Evolutionary conservation across 441 rosid genomes (phyloP), one percentile per base, ranked within the genome.

Genomic region (Gossypium laxum): DNA sequence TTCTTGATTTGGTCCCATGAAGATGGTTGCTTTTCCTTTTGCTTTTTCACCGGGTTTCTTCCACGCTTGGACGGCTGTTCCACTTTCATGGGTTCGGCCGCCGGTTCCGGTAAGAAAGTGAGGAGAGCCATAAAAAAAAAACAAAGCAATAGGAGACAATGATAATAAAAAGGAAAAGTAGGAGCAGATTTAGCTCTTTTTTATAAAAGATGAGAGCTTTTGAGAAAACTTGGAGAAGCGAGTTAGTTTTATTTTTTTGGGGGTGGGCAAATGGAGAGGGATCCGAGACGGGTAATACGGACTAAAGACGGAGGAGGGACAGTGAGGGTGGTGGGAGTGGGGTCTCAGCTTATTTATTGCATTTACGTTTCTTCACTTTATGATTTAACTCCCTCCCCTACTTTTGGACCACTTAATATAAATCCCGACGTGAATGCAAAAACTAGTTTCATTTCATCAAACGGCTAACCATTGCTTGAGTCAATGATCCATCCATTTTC

Each of bases 1-100:
- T 89, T 91, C 86, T 91, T 93, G 87, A 93, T 73, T 78, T 93
- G 98, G 89, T 89, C 90, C 98, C 98, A 93, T 62, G 98, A 91
- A 32, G 97, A 91, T 4, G 89, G 79, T 10, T 77, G 78, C 67
- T 81, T 87, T 21, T 77, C 75, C 48, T 81, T 84, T 61, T 74
- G 79, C 48, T 82, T 84, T 47, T 78, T 77, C 10, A 57, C 38
- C 7, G 74, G 81, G 1, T 80, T 45, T 38, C 43, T 71, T 70
- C 63, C 4, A n/a, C 64, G 8, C 68, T 68, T 75, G 59, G 77
- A 1, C 47, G 57, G 66, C 21, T 80, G 75, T 6, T 83, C 81
- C 15, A 65, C 72, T 11, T 82, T 82, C 15, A 62, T 74, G 61
- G 81, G 73, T 3, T 78, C 72, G 38, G 77, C 32, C 15, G 81